Percentiles rank a stretch among this genome's conserved stretches.
phyloP scores from a whole-genome alignment of 305 asterid species.

The Fraxinus ornus region DNA sequence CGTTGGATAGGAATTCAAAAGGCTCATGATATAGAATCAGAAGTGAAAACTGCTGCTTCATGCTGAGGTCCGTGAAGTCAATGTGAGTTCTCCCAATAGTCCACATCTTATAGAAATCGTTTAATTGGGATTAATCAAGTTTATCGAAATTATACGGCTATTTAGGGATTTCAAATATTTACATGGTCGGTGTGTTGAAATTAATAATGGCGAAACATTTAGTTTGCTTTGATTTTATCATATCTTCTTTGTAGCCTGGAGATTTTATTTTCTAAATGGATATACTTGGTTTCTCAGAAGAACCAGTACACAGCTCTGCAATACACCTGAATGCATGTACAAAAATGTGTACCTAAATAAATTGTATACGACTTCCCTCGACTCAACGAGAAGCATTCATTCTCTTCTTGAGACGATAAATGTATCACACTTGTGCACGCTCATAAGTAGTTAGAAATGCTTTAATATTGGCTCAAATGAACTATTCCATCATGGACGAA shows the following conservation, averaged over 20 bases:
- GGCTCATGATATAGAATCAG: constrained; percentile 43
- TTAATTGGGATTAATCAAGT: background rate
- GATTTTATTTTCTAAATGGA: constrained; percentile 8
- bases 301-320: background rate
- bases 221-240: background rate
- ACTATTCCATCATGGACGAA: background rate
- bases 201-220: background rate
- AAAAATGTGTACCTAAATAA: background rate
- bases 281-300: background rate
- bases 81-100: constrained; percentile 26
- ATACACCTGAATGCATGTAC: background rate
- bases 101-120: constrained; percentile 31
- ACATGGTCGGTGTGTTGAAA: constrained; percentile 2
- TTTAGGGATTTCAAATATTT: constrained; percentile 22
- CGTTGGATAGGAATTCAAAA: constrained; percentile 65
- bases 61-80: constrained; percentile 16
- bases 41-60: constrained; percentile 14
- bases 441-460: background rate
- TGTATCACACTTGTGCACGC: background rate
- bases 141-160: constrained; percentile 9
- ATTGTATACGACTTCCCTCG: background rate
- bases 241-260: background rate
- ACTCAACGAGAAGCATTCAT: background rate
- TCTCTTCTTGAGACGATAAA: background rate
- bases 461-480: background rate